phyloP scores from a whole-genome alignment of 495 filamentous ascomycete species.

The Pseudomonodictys pantanalensis region DNA sequence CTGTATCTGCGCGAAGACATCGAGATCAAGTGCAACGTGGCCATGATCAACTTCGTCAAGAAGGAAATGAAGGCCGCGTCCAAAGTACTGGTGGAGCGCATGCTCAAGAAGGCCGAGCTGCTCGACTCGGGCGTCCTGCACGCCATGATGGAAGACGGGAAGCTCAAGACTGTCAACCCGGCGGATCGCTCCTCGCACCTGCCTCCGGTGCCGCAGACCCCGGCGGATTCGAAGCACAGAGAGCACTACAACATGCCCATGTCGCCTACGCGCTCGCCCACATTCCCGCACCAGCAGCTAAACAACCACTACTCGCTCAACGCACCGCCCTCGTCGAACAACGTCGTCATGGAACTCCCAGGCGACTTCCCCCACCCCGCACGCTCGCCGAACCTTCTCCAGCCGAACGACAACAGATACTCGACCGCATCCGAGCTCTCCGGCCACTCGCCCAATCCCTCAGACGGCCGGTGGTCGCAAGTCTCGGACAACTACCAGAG shows the following conservation, averaged over 20 bases:
- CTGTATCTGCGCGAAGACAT: slow-evolving; percentile 43
- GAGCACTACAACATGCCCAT: slow-evolving; percentile 22
- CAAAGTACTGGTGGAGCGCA: slow-evolving; percentile 35
- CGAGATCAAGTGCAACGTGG: slow-evolving; percentile 38
- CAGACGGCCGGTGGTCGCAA: slow-evolving; percentile 22
- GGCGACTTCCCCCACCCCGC: slow-evolving; percentile 32
- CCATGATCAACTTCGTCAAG: slow-evolving; percentile 39
- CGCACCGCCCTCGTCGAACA: neutral
- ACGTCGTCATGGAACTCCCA: slow-evolving; percentile 33
- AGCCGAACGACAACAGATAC: slow-evolving; percentile 14
- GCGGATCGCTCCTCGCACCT: slow-evolving; percentile 20
- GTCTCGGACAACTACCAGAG: slow-evolving; percentile 22
- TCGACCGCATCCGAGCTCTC: slow-evolving; percentile 16
- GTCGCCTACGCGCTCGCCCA: slow-evolving; percentile 12
- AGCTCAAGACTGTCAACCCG: slow-evolving; percentile 39
- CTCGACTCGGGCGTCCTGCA: slow-evolving; percentile 39
- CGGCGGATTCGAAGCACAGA: no score
- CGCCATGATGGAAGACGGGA: slow-evolving; percentile 42
- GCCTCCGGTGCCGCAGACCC: slow-evolving; percentile 13
- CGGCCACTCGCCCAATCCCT: slow-evolving; percentile 16
- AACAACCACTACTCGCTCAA: slow-evolving; percentile 11
- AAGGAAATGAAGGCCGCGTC: slow-evolving; percentile 38
- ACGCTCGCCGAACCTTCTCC: slow-evolving; percentile 17
- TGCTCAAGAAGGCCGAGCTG: slow-evolving; percentile 41
- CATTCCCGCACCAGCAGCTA: slow-evolving; percentile 11